Percentiles rank a stretch among this genome's conserved stretches.
Evolutionary conservation across 2,329 filamentous ascomycete species (phyloP).

Genomic region (Microsporum audouinii): DNA sequence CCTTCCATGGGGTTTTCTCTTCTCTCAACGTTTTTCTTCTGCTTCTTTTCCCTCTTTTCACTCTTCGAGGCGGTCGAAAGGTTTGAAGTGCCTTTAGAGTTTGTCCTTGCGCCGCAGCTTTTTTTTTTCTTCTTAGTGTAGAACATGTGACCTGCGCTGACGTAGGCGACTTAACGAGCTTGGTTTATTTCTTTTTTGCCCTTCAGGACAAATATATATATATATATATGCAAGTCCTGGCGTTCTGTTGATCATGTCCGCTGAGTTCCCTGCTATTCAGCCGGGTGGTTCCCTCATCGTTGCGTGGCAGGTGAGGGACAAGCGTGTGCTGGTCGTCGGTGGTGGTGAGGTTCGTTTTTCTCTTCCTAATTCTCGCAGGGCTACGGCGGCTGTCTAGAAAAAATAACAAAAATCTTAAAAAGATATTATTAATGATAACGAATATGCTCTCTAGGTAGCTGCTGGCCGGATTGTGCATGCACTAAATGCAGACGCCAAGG

Average conservation of each 20-base stretch:
- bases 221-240: not conserved
- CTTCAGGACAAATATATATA: no score
- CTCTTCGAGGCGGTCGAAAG: not conserved
- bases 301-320: conserved; percentile 88
- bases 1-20: not conserved
- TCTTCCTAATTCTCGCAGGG: not conserved
- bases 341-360: conserved; percentile 67
- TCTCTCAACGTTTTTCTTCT: not conserved
- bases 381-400: not conserved
- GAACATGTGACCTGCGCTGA: not conserved
- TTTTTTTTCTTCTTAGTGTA: not conserved
- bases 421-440: not conserved
- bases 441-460: conserved; percentile 55
- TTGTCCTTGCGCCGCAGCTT: not conserved
- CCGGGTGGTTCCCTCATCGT: conserved; percentile 87
- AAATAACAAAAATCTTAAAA: not conserved
- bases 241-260: conserved; percentile 8
- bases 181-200: not conserved
- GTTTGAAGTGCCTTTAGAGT: conserved; percentile 1
- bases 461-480: conserved; percentile 88
- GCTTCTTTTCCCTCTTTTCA: not conserved
- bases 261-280: conserved; percentile 65
- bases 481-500: conserved; percentile 85
- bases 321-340: conserved; percentile 81
- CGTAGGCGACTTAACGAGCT: not conserved